Percentiles rank a stretch among this genome's conserved stretches.
phyloP scores from a whole-genome alignment of 225 moss, liverwort and hornwort species.

The Takakia lepidozioides region DNA sequence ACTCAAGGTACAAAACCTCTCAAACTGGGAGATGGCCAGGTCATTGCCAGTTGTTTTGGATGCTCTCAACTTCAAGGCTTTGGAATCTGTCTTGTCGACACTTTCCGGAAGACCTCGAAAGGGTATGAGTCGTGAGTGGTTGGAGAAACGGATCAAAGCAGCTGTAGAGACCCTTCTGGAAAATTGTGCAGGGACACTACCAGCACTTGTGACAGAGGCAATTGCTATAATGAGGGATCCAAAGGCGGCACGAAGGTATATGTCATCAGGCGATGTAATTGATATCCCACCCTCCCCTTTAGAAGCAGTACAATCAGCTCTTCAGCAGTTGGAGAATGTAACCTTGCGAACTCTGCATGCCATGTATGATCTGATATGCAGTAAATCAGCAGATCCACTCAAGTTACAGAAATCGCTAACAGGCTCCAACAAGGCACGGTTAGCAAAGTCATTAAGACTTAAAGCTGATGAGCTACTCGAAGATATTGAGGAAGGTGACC shows the following conservation, averaged over 20 bases:
- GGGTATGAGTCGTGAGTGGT: constrained; percentile 24
- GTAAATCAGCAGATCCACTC: constrained; percentile 11
- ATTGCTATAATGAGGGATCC: constrained; percentile 33
- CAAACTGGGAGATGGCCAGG: constrained; percentile 33
- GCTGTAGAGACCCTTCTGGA: constrained; percentile 15
- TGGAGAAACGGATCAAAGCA: constrained; percentile 36
- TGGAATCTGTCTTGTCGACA: constrained; percentile 26
- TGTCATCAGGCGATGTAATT: constrained; percentile 26
- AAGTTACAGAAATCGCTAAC: not conserved
- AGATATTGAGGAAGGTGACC: constrained; percentile 20
- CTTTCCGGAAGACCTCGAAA: constrained; percentile 16
- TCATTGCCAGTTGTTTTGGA: constrained; percentile 36
- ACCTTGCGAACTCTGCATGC: constrained; percentile 46
- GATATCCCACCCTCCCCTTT: constrained; percentile 20
- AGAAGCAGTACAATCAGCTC: constrained; percentile 31
- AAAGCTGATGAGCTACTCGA: constrained; percentile 10
- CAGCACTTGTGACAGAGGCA: constrained; percentile 21
- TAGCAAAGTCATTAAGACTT: constrained; percentile 24
- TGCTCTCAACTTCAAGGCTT: constrained; percentile 17
- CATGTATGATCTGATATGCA: constrained; percentile 31
- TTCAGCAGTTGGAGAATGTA: constrained; percentile 43
- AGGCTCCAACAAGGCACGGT: constrained; percentile 28
- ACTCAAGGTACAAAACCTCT: constrained; percentile 18
- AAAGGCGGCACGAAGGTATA: constrained; percentile 19
- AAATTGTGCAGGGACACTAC: constrained; percentile 12